Base-by-base conservation (phyloP, 2,329 filamentous ascomycete species). In the Colletotrichum sansevieriae region DNA sequence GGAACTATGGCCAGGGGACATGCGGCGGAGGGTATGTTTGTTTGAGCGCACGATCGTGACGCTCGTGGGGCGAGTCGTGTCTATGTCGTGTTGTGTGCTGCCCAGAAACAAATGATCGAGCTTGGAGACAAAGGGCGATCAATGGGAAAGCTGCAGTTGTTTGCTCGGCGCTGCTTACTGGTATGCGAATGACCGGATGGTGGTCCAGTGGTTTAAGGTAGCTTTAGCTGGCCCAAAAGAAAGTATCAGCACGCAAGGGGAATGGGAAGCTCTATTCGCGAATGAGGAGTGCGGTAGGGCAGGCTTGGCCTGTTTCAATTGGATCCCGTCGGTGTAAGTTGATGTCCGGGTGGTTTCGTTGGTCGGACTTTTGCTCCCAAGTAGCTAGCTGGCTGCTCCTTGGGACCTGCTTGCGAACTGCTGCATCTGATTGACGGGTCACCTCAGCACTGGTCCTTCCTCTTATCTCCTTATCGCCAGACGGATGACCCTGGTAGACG, bases 281-380 rank as follows among this genome's bases (percentile, higher is more conserved):
- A 60, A 64, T 64, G 60, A 51, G 49, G 58, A 67, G 56, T 18
- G 63, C 47, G 63, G 41, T 41, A 43, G 39, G 63, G 41, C 49
- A 43, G 44, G 43, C 60, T 58, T 67, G 59, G 60, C 60, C 52
- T 29, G 60, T 64, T 64, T 64, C 60, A 58, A 58, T 58, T 44
- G 25, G 25, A 25, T 25, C 25, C 25, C 25, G 63, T 63, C 49
- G 43, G 47, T 43, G 33, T 20, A n/a, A n/a, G n/a, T n/a, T n/a
- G n/a, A n/a, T n/a, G n/a, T n/a, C n/a, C n/a, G n/a, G n/a, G n/a
- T n/a, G n/a, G n/a, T n/a, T n/a, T n/a, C n/a, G n/a, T n/a, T n/a
- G n/a, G n/a, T n/a, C n/a, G n/a, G n/a, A n/a, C n/a, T n/a, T n/a
- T n/a, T n/a, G n/a, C n/a, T n/a, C n/a, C n/a, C n/a, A n/a, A n/a